Percentiles rank a stretch among this genome's conserved stretches.
Evolutionary conservation across 331 rosid genomes (phyloP).

Genomic region (Malus hybrid): DNA sequence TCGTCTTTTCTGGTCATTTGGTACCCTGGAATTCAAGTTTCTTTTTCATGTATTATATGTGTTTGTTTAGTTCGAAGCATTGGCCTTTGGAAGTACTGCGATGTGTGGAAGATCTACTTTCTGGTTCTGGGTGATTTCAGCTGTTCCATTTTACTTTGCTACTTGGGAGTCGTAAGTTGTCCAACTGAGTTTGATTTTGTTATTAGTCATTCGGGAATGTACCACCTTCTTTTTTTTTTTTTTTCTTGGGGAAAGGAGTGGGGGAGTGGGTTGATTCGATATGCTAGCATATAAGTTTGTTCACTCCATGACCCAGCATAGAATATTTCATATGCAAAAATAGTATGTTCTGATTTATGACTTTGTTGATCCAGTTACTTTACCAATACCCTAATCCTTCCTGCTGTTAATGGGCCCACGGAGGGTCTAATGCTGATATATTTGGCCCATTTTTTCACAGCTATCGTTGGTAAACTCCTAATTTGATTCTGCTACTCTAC

Average conservation of each 20-base stretch:
- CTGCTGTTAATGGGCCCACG: slow-evolving; percentile 86
- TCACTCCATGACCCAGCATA: background rate
- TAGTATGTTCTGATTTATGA: slow-evolving; percentile 10
- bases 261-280: background rate
- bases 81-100: slow-evolving; percentile 91
- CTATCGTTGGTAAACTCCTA: slow-evolving; percentile 62
- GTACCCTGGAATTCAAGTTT: slow-evolving; percentile 7
- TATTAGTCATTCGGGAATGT: background rate
- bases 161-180: slow-evolving; percentile 92
- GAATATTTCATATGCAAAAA: background rate
- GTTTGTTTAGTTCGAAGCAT: slow-evolving; percentile 57
- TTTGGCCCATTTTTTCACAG: slow-evolving; percentile 62
- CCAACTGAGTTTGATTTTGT: too few relatives aligned
- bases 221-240: background rate
- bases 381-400: slow-evolving; percentile 82
- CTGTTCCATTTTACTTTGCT: slow-evolving; percentile 81
- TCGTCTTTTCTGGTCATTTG: slow-evolving; percentile 11
- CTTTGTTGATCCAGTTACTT: slow-evolving; percentile 60
- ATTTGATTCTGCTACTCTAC: background rate
- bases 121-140: slow-evolving; percentile 96
- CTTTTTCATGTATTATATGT: slow-evolving; percentile 33
- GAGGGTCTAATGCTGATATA: slow-evolving; percentile 92
- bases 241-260: background rate
- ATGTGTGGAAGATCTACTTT: slow-evolving; percentile 82
- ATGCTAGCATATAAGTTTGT: background rate